Conservation (phyloP, 2,329 filamentous ascomycete genomes). For the Phaeosphaeria sp. region DNA sequence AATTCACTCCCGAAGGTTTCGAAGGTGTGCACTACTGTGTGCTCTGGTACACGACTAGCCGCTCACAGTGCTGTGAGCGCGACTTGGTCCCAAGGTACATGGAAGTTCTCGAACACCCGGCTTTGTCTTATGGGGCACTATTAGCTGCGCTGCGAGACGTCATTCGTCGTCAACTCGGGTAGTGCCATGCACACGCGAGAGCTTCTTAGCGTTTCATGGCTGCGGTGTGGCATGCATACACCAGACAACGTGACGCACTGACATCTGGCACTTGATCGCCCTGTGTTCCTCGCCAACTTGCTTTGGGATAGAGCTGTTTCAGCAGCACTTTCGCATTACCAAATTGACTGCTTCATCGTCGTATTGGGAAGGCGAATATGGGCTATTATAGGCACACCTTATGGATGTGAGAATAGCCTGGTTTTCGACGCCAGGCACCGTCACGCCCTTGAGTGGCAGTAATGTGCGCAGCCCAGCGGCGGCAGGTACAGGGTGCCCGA, state of each 20-base stretch:
- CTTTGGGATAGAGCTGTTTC: conserved; percentile 14
- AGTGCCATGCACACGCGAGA: conserved; percentile 18
- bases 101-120: conserved; percentile 21
- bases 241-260: conserved; percentile 21
- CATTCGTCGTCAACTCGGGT: conserved; percentile 26
- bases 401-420: conserved; percentile 20
- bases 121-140: background rate
- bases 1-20: background rate
- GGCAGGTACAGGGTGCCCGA: conserved; percentile 7
- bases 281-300: conserved; percentile 7
- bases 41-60: background rate
- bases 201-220: conserved; percentile 36
- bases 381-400: conserved; percentile 11
- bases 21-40: background rate
- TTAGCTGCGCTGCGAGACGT: background rate
- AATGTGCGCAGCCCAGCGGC: background rate
- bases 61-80: conserved; percentile 9
- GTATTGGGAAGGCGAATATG: conserved; percentile 6
- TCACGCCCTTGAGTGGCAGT: background rate
- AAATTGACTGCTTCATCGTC: conserved; percentile 7
- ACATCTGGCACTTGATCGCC: conserved; percentile 25
- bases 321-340: conserved; percentile 24
- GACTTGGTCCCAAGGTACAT: conserved; percentile 19
- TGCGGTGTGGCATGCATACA: conserved; percentile 28
- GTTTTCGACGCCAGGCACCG: conserved; percentile 12